phyloP scores from a whole-genome alignment of 2,329 filamentous ascomycete genomes.

The Lachnellula subtilissima region DNA sequence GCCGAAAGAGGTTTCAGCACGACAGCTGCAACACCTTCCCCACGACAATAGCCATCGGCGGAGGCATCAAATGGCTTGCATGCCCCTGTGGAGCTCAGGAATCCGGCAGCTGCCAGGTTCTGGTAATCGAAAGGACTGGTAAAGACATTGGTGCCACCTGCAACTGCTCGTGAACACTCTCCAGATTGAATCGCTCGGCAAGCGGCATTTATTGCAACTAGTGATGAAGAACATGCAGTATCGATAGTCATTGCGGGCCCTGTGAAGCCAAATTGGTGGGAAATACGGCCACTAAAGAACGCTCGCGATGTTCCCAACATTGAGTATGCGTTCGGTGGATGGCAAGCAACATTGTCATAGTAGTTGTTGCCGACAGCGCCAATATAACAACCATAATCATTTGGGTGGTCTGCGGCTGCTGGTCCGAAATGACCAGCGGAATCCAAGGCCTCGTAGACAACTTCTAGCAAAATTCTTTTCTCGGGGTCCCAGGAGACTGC shows the following conservation, averaged over 20 bases:
- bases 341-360: constrained; percentile 15
- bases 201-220: constrained; percentile 49
- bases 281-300: constrained; percentile 20
- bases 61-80: constrained; percentile 43
- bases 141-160: constrained; percentile 36
- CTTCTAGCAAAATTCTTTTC: constrained; percentile 69
- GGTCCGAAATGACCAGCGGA: constrained; percentile 54
- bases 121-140: constrained; percentile 3
- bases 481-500: constrained; percentile 74
- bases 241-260: constrained; percentile 51
- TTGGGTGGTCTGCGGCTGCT: constrained; percentile 34
- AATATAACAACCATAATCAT: constrained; percentile 15
- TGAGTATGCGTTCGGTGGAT: constrained; percentile 16
- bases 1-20: constrained; percentile 32
- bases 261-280: constrained; percentile 35
- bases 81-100: constrained; percentile 37
- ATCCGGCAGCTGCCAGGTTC: constrained; percentile 1
- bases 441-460: constrained; percentile 74
- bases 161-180: constrained; percentile 34
- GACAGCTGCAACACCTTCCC: constrained; percentile 57
- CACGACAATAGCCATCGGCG: constrained; percentile 59
- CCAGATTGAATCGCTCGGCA: constrained; percentile 43
- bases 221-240: constrained; percentile 51
- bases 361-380: constrained; percentile 14
- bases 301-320: constrained; percentile 17